Conservation (phyloP, 768 basidiomycete species). For the Mycena chlorophos region DNA sequence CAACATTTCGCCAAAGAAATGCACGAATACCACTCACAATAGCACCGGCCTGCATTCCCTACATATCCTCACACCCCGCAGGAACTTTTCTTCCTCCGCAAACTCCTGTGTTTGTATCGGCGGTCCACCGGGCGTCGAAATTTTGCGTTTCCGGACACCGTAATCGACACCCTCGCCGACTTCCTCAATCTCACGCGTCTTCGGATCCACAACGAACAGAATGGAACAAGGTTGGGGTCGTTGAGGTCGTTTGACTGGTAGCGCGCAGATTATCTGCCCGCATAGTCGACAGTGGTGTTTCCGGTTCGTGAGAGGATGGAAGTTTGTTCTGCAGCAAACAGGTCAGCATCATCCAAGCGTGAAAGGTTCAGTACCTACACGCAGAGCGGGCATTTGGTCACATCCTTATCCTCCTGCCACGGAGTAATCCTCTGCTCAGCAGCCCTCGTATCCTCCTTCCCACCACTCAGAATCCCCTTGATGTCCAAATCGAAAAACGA, state of each 20-base stretch:
- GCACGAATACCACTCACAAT: conserved; percentile 51
- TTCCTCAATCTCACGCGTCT: conserved; percentile 77
- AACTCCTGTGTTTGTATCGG: conserved; percentile 41
- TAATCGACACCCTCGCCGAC: conserved; percentile 83
- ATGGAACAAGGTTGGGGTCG: conserved; percentile 72
- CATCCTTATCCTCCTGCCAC: conserved; percentile 84
- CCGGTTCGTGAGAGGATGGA: conserved; percentile 87
- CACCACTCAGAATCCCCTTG: conserved; percentile 53
- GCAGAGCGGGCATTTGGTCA: conserved; percentile 85
- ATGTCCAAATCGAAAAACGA: conserved; percentile 76
- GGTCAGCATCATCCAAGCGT: neutral
- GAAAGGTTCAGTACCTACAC: conserved; percentile 43
- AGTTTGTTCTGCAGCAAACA: conserved; percentile 54
- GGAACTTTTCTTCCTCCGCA: conserved; percentile 75
- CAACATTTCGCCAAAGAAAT: conserved; percentile 10
- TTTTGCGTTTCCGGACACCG: conserved; percentile 61
- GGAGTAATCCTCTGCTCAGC: conserved; percentile 92
- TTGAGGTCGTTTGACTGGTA: conserved; percentile 73
- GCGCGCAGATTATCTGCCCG: conserved; percentile 86
- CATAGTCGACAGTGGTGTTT: conserved; percentile 97
- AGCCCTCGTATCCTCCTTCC: conserved; percentile 71
- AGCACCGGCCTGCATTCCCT: conserved; percentile 78
- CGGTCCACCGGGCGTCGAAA: conserved; percentile 28
- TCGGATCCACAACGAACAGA: conserved; percentile 82
- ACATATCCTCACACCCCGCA: conserved; percentile 89